These are phyloP conservation scores for Oryza officinalis DNA, from an alignment of 176 grass and related monocot species.

Conservation along the genomic window DNA sequence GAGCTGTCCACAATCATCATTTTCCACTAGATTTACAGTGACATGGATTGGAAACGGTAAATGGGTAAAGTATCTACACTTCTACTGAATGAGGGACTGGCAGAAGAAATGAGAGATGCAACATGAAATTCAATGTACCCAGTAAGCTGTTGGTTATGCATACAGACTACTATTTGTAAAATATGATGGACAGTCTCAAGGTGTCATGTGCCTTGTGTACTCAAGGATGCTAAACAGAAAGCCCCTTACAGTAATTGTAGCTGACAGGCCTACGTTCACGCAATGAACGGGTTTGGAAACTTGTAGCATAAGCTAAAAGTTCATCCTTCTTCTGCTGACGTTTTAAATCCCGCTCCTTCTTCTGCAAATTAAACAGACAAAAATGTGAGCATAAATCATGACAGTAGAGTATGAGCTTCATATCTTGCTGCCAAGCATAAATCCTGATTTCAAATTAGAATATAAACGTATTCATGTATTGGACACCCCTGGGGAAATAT, in stretches of 20 bases:
- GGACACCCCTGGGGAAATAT: background rate
- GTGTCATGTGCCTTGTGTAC: background rate
- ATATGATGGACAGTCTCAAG: background rate
- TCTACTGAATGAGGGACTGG: background rate
- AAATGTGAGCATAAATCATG: slow-evolving; percentile 31
- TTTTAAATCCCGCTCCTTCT: slow-evolving; percentile 70
- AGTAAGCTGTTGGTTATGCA: slow-evolving; percentile 6
- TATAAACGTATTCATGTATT: background rate
- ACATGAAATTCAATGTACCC: slow-evolving; percentile 18
- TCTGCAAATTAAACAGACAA: slow-evolving; percentile 48
- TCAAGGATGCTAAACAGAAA: slow-evolving; percentile 32
- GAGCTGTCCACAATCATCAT: background rate
- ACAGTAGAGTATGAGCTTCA: background rate
- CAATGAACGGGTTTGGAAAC: slow-evolving; percentile 45
- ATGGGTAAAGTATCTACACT: slow-evolving; percentile 3
- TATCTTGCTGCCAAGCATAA: slow-evolving; percentile 32
- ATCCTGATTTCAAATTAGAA: slow-evolving; percentile 24
- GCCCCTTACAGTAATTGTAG: slow-evolving; percentile 75
- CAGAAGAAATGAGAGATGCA: slow-evolving; percentile 17
- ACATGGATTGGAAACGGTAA: background rate
- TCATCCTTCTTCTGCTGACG: slow-evolving; percentile 65
- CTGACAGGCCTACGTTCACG: slow-evolving; percentile 55
- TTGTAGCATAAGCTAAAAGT: slow-evolving; percentile 53
- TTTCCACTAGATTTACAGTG: background rate
- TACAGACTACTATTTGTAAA: background rate